Conservation (phyloP, 2,329 filamentous ascomycete genomes). For the Xylariaceae sp. region DNA sequence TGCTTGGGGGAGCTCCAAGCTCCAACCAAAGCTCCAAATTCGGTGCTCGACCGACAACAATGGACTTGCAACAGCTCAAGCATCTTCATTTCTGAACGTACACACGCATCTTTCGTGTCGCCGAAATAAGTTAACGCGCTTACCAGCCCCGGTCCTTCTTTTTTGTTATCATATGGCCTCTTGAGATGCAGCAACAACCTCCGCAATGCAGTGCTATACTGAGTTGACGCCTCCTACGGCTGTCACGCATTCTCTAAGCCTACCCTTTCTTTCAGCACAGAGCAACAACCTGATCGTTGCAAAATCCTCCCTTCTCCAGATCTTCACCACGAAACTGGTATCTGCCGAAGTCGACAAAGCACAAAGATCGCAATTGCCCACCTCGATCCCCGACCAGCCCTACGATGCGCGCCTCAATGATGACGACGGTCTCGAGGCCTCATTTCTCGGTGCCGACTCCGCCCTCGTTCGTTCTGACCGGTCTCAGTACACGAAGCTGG, state of each 20-base stretch:
- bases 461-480: slow-evolving; percentile 57
- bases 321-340: slow-evolving; percentile 70
- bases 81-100: too few relatives aligned
- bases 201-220: slow-evolving; percentile 89
- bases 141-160: too few relatives aligned
- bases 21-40: too few relatives aligned
- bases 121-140: too few relatives aligned
- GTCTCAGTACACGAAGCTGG: slow-evolving; percentile 66
- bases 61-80: too few relatives aligned
- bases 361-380: slow-evolving; percentile 34
- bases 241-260: slow-evolving; percentile 77
- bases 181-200: slow-evolving; percentile 26
- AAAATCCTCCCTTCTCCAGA: slow-evolving; percentile 86
- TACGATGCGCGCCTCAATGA: slow-evolving; percentile 52
- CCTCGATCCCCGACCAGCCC: slow-evolving; percentile 39
- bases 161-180: background rate
- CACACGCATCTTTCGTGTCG: too few relatives aligned
- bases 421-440: slow-evolving; percentile 60
- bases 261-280: slow-evolving; percentile 70
- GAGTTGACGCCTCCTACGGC: slow-evolving; percentile 92
- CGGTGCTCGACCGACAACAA: too few relatives aligned
- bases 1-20: too few relatives aligned
- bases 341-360: slow-evolving; percentile 54
- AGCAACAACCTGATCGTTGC: slow-evolving; percentile 84
- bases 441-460: slow-evolving; percentile 59